Base-by-base conservation (phyloP, 108 stramenopile genomes). In the Skeletonema marinoi region DNA sequence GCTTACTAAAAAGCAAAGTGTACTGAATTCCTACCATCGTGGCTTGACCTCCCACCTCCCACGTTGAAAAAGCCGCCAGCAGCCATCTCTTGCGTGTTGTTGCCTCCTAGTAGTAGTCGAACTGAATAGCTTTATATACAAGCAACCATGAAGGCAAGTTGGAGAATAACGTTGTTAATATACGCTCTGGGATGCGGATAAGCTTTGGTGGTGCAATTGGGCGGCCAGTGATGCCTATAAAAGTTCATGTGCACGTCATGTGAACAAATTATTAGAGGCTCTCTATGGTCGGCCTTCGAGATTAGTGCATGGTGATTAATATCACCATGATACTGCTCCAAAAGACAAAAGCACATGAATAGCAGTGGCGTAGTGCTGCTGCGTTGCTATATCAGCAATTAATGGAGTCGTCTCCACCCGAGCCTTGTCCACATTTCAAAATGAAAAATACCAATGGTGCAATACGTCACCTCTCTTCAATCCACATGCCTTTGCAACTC, bases 141-240 rank as follows among this genome's bases (percentile, higher is more conserved):
- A 51, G 39, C 38, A 60, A 78, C 65, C 71, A 79, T 79, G 78
- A 79, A 79, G 78, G 78, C 78, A 79, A 79, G 78, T 79, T 44
- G 54, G 54, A 56, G 25, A 29, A 56, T 56, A 56, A 29, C 2
- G 25, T 29, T 56, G 19, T 25, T 25, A 56, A 56, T 56, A 25
- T 29, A 4, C n/a, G 9, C 21, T 58, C 33, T 56, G 17, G 61
- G 3, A 50, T 19, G 16, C 2, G 64, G 33, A 35, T 54, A 59
- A 14, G 35, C 42, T n/a, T 4, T 50, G 58, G 65, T 10, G 30
- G 14, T 60, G 65, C 54, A 39, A 35, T 65, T 65, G 25, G 48
- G 0, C 31, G 32, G 32, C 31, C 59, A 42, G 64, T 38, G 21
- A 50, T 38, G 33, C 32, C 32, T 19, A 60, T 67, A 25, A 64